Evolutionary conservation across 2,329 filamentous ascomycete species (phyloP), one percentile per base, ranked within the genome.

Genomic region (Hortaea werneckii): DNA sequence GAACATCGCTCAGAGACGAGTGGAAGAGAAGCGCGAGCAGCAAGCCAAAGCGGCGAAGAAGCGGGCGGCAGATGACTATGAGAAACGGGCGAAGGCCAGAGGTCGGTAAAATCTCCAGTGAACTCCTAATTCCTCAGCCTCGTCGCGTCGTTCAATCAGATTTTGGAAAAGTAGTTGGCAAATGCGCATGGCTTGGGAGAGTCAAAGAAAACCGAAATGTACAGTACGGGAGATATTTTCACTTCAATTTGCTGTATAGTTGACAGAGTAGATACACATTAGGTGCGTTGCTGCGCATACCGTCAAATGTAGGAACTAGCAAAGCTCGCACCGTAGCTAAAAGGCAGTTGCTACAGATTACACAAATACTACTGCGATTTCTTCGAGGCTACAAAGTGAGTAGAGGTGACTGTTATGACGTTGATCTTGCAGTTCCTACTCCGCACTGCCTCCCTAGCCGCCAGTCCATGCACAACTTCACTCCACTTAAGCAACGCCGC

Each of bases 51-150:
- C 55, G 27, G 54, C 60, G 42, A 46, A 49, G 35, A 51, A 50
- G 49, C 40, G 47, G 27, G 52, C 54, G 44, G 54, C 60, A 49
- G 54, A 53, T 44, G 54, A 58, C 52, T 62, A 60, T 48, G 56
- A 54, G 51, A 44, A 47, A 45, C 50, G 46, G 41, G 54, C 50
- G 37, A 10, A 20, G 9, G 10, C 11, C 10, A 10, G 37, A 13
- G 37, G 37, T 10, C 9, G 37, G 13, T 39, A 20, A 5, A 39
- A 20, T 8, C 7, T 39, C 5, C 10, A 39, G 32, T 35, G 32
- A 9, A 35, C 32, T n/a, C 4, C n/a, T 9, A 9, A n/a, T 35
- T n/a, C 2, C 9, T 35, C 9, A 35, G 32, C 9, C 8, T 35
- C 9, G 32, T 35, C 9, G 32, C n/a, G 32, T 9, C n/a, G 32